Conservation (phyloP, 106 monocot genomes). For the Iris macrosiphon region DNA sequence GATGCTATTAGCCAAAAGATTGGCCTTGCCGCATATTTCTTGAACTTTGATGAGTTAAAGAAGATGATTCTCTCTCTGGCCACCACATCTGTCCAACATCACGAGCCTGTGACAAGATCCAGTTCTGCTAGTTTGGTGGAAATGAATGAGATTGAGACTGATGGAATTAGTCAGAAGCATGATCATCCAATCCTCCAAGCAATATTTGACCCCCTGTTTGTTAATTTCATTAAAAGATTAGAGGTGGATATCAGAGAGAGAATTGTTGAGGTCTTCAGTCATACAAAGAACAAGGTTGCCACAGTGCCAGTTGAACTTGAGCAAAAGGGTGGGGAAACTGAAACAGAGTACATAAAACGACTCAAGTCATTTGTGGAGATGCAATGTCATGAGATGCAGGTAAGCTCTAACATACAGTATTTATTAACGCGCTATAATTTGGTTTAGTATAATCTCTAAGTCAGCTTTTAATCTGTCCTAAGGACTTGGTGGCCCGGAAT, state of each 20-base stretch:
- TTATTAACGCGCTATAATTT: too few relatives aligned
- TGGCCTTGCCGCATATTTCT: conserved; percentile 71
- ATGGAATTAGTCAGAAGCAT: conserved; percentile 25
- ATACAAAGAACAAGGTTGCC: conserved; percentile 55
- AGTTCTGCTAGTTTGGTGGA: conserved; percentile 60
- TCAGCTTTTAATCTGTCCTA: conserved; percentile 1
- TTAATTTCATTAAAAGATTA: conserved; percentile 44
- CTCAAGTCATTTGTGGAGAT: conserved; percentile 75
- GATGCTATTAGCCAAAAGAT: conserved; percentile 92
- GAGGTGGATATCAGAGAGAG: conserved; percentile 70
- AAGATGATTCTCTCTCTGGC: conserved; percentile 32
- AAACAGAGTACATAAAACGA: conserved; percentile 71
- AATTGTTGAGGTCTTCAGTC: conserved; percentile 57
- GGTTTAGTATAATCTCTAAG: too few relatives aligned
- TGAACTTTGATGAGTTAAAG: conserved; percentile 67
- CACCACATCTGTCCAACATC: conserved; percentile 17
- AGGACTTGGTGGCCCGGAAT: conserved; percentile 85
- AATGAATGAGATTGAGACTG: conserved; percentile 34
- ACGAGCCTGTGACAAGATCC: conserved; percentile 52
- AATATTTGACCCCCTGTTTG: conserved; percentile 63
- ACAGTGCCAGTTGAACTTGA: conserved; percentile 78
- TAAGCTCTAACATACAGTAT: too few relatives aligned
- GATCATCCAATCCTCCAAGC: conserved; percentile 58
- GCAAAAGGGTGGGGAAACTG: conserved; percentile 65
- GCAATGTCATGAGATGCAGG: conserved; percentile 97